Evolutionary conservation across 1,284 basidiomycete genomes (phyloP), one percentile per base, ranked within the genome.

Genomic region (Pseudozyma tsukubaensis): DNA sequence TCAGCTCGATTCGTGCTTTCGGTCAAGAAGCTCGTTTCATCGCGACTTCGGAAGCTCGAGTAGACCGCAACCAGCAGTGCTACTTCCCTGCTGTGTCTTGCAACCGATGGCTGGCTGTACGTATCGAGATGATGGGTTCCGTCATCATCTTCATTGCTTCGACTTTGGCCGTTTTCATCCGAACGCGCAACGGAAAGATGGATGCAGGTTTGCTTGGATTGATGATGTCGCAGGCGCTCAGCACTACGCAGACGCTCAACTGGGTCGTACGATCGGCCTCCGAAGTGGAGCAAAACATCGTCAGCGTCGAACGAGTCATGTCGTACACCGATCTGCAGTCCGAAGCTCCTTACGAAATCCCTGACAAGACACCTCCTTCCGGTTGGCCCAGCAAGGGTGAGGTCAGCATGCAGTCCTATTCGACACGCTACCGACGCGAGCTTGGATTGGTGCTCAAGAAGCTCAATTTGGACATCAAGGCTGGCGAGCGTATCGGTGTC

Each of bases 211-310:
- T 96, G 29, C 92, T 97, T 40, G 95, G 95, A n/a, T 87, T 97
- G 69, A 91, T 96, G 54, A 87, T 97, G 79, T 91, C 90, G 1
- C 81, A 83, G 63, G 81, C 92, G 2, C 86, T 97, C 24, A 83
- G 92, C 89, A 86, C 84, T n/a, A 86, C 85, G 1, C 85, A 86
- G 68, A 81, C 84, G 24, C 80, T 86, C 56, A 85, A 86, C 71
- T 96, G 92, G 93, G 88, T 94, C n/a, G 93, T 96, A 7, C 89
- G 93, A 47, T 91, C 90, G 14, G 92, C 92, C 0, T 93, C 92
- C 66, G 94, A 97, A 79, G 92, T 96, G 13, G 94, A 97, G 85
- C 92, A 94, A 84, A 96, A 95, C 82, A 92, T 97, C 77, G 93
- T 95, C 69, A 94, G 92, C 72, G 85, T 86, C 21, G 86, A 87